Evolutionary conservation across 345 rosid species (phyloP), one percentile per base, ranked within the genome.

Genomic region (Gossypium ekmanianum): DNA sequence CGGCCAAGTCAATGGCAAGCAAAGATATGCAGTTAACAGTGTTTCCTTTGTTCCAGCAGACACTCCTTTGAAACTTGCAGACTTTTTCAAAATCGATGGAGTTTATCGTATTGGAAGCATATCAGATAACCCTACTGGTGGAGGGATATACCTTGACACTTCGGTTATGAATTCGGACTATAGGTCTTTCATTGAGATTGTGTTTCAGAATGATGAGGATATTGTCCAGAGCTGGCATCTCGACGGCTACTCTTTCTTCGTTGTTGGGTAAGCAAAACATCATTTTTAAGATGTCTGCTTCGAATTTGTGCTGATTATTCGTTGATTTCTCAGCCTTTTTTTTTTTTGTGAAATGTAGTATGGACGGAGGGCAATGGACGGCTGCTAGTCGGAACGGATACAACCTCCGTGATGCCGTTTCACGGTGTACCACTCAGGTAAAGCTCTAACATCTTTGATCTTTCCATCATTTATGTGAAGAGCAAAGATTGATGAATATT

Each of bases 291-390:
- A 39, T 11, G 2, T 1, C 2, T n/a, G 51, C 27, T 68, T 48
- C 22, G 20, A 48, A 8, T 24, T 55, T 26, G 20, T 34, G 26
- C n/a, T 54, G 51, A 14, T 68, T 2, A 34, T 41, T 8, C 13
- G 22, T 41, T 29, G 9, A 39, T 66, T 18, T 63, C 9, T 16
- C 3, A 24, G 4, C 52, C 52, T 8, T 18, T 29, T 34, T 34
- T n/a, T 14, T 48, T 11, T 48, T 12, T 10, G 22, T 14, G 39
- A 69, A 69, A 77, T 84, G 85, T 87, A 95, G 99, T 7, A 93
- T 95, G 98, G 97, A 93, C 57, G 98, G 97, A 77, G 99, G 99
- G 54, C 87, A 88, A 47, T 95, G 98, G 99, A 87, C 87, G 43
- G 9, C 85, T 16, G 85, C 69, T 11, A 91, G 96, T 81, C 84